Evolutionary conservation across 495 filamentous ascomycete genomes (phyloP).

Genomic region (Talaromyces adpressus): DNA sequence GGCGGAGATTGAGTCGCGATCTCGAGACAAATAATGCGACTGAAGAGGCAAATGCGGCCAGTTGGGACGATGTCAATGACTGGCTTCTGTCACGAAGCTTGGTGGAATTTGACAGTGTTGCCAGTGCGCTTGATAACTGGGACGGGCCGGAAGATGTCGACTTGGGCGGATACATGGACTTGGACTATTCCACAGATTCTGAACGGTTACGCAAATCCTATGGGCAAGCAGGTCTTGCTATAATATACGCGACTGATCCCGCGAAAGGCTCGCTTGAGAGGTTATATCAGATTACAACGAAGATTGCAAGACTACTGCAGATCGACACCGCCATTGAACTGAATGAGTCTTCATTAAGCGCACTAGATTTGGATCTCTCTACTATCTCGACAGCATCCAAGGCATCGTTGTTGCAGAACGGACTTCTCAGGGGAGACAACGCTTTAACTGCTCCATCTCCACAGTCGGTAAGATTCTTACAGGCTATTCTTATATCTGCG

Average conservation of each 20-base stretch:
- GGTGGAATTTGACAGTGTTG: slow-evolving; percentile 40
- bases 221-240: slow-evolving; percentile 63
- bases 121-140: slow-evolving; percentile 65
- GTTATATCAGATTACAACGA: slow-evolving; percentile 53
- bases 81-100: slow-evolving; percentile 68
- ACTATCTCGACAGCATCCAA: slow-evolving; percentile 38
- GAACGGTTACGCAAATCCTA: slow-evolving; percentile 54
- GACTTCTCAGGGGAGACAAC: slow-evolving; percentile 56
- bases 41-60: slow-evolving; percentile 23
- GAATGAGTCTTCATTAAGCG: slow-evolving; percentile 17
- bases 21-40: slow-evolving; percentile 12
- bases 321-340: slow-evolving; percentile 42
- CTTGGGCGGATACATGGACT: slow-evolving; percentile 53
- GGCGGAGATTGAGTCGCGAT: slow-evolving; percentile 10
- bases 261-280: slow-evolving; percentile 52
- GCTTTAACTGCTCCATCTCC: slow-evolving; percentile 57
- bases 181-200: slow-evolving; percentile 35
- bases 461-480: slow-evolving; percentile 55
- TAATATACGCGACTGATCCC: slow-evolving; percentile 59
- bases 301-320: slow-evolving; percentile 52
- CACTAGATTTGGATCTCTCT: slow-evolving; percentile 26
- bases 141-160: slow-evolving; percentile 76
- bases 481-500: slow-evolving; percentile 62
- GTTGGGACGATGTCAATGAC: slow-evolving; percentile 73
- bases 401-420: slow-evolving; percentile 42